These are phyloP conservation scores for Prunus mume DNA, from an alignment of 306 rosid genomes.

Conservation along the genomic window DNA sequence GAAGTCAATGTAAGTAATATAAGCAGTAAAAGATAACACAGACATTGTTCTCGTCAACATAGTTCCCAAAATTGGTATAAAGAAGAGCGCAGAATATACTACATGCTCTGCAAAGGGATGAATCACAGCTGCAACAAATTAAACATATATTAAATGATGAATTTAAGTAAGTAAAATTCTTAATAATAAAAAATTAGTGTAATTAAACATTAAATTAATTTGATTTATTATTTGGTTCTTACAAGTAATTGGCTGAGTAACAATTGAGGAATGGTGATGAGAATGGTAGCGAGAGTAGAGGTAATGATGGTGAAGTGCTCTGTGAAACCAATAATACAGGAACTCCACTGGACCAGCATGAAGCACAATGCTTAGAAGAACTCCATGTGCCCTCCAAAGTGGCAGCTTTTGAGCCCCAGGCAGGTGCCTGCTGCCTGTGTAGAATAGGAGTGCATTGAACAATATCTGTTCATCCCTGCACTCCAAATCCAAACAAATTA, in stretches of 20 bases:
- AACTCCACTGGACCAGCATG: conserved; percentile 46
- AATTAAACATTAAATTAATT: neutral
- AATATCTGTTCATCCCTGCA: conserved; percentile 52
- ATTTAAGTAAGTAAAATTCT: neutral
- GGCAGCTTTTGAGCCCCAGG: conserved; percentile 6
- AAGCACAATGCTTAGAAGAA: conserved; percentile 21
- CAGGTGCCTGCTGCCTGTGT: neutral
- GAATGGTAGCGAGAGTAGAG: conserved; percentile 56
- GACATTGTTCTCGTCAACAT: conserved; percentile 8
- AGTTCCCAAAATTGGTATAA: conserved; percentile 23
- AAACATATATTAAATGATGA: neutral
- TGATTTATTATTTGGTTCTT: neutral
- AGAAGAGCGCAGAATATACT: conserved; percentile 28
- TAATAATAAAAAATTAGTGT: neutral
- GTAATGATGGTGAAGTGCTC: conserved; percentile 51
- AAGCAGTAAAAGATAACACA: neutral
- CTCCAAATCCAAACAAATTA: neutral
- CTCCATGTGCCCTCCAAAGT: conserved; percentile 34
- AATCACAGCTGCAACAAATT: conserved; percentile 39
- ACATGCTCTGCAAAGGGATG: conserved; percentile 55
- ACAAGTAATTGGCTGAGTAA: conserved; percentile 54
- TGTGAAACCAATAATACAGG: conserved; percentile 50
- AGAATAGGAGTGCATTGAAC: conserved; percentile 22
- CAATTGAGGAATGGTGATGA: conserved; percentile 54
- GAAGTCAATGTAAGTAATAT: conserved; percentile 29